phyloP scores from a whole-genome alignment of 768 basidiomycete species.

The Leccinum imitatum region DNA sequence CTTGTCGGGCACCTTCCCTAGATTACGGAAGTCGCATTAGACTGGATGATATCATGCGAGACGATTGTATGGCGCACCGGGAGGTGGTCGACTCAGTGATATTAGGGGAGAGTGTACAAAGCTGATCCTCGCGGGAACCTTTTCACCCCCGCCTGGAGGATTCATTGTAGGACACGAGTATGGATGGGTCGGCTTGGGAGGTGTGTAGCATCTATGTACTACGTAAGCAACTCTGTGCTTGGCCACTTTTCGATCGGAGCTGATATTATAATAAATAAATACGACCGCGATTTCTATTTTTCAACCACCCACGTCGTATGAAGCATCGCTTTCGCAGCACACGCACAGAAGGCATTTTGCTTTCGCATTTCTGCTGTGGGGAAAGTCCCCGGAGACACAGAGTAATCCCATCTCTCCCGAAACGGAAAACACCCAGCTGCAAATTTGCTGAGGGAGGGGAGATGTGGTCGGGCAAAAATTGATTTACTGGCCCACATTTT shows the following conservation, averaged over 20 bases:
- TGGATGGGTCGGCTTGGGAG: neutral
- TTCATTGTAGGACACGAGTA: slow-evolving; percentile 16
- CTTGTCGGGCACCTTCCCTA: slow-evolving; percentile 57
- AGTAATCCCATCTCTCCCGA: slow-evolving; percentile 52
- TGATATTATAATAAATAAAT: slow-evolving; percentile 9
- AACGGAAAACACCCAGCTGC: slow-evolving; percentile 72
- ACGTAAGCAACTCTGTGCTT: neutral
- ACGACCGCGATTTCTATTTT: slow-evolving; percentile 19
- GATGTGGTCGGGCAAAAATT: slow-evolving; percentile 48
- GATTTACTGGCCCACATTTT: slow-evolving; percentile 35
- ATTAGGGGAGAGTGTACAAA: slow-evolving; percentile 27
- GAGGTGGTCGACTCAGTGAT: slow-evolving; percentile 25
- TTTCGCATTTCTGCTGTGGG: slow-evolving; percentile 69
- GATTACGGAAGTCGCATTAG: slow-evolving; percentile 1
- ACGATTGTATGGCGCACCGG: slow-evolving; percentile 16
- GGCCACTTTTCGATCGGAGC: slow-evolving; percentile 23
- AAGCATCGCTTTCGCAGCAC: slow-evolving; percentile 88
- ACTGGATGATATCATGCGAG: neutral
- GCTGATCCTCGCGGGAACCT: slow-evolving; percentile 15
- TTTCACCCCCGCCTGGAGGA: slow-evolving; percentile 15
- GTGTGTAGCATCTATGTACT: neutral
- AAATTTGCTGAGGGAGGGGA: slow-evolving; percentile 65
- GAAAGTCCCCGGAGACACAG: slow-evolving; percentile 94
- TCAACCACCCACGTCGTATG: slow-evolving; percentile 48
- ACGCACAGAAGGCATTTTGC: slow-evolving; percentile 58